Evolutionary conservation across 139 green algal genomes (phyloP).

Genomic region (Astrephomene gubernaculifera): DNA sequence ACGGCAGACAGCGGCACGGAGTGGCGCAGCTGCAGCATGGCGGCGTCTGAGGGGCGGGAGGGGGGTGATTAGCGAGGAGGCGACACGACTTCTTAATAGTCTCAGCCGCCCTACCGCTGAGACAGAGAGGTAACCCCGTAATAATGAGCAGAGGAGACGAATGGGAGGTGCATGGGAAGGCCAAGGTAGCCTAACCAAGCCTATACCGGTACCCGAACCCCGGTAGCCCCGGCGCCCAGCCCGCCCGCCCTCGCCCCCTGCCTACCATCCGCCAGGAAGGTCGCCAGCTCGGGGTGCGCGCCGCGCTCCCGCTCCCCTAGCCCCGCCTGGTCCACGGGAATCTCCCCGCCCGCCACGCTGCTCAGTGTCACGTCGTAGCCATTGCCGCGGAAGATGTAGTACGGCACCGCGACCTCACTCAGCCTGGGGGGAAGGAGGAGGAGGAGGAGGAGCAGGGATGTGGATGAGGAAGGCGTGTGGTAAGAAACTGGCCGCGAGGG

Average conservation of each 20-base stretch:
- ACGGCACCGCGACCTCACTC: constrained; percentile 55
- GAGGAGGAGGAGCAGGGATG: no score
- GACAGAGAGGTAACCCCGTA: no score
- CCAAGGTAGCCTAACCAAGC: no score
- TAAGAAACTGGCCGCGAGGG: no score
- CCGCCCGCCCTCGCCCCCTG: background rate
- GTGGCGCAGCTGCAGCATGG: constrained; percentile 43
- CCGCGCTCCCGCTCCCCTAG: constrained; percentile 18
- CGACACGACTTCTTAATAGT: no score
- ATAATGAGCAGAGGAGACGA: no score
- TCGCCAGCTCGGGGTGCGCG: constrained; percentile 28
- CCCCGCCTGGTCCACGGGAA: constrained; percentile 47
- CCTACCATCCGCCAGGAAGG: constrained; percentile 51
- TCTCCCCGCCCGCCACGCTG: constrained; percentile 38
- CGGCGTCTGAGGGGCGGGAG: constrained; percentile 14
- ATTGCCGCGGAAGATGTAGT: constrained; percentile 48
- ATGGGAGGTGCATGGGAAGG: no score
- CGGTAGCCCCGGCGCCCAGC: no score
- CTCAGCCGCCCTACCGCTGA: no score
- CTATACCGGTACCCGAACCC: no score
- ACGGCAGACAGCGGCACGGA: constrained; percentile 41
- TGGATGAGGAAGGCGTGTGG: no score
- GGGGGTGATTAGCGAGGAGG: no score
- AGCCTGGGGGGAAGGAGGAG: constrained; percentile 28
- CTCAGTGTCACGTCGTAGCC: constrained; percentile 43